Base-by-base conservation (phyloP, 2,329 filamentous ascomycete species). In the Dryadomyces sulphureus region DNA sequence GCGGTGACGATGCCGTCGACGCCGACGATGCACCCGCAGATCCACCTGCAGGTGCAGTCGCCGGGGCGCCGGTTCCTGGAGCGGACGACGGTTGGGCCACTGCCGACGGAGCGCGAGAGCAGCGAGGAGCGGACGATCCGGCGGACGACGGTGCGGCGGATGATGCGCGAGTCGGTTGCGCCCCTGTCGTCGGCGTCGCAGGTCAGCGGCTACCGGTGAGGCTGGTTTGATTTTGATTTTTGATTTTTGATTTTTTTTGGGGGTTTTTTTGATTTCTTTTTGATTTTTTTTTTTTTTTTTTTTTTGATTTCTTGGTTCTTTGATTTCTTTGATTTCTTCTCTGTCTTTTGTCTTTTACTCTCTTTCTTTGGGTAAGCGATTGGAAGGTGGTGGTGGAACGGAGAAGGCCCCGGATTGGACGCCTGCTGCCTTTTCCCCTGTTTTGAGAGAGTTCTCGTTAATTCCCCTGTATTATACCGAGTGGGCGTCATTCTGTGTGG, bases 41-140 rank as follows among this genome's bases (percentile, higher is more conserved):
- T 14, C 4, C 27, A 32, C 11, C 27, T 14, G 27, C 27, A 12
- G 27, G 9, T 14, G 27, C 27, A 32, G 27, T 12, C 27, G 27
- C 27, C 27, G 4, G 57, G 56, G 16, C 65, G 72, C 27, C 66
- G 70, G 32, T 76, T 73, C 48, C 56, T 73, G 19, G 72, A 76
- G 25, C 60, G 69, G 42, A 54, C 63, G 3, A 60, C 60, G 12
- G 60, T 62, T 32, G 65, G n/a, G 7, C 17, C 11, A 65, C 17
- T 67, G 69, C 12, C 54, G 53, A 35, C 62, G 54, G 51, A 59
- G 53, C 30, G 51, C 60, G 27, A 32, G 27, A 11, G 54, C 55
- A 12, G 65, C 66, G 19, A 65, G 57, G 48, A 47, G 35, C n/a
- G 34, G 16, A 36, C 34, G 35, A 1, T 19, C 19, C n/a, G 41